Evolutionary conservation across 1,284 basidiomycete species (phyloP), one percentile per base, ranked within the genome.

Genomic region (Cutaneotrichosporon sp.): DNA sequence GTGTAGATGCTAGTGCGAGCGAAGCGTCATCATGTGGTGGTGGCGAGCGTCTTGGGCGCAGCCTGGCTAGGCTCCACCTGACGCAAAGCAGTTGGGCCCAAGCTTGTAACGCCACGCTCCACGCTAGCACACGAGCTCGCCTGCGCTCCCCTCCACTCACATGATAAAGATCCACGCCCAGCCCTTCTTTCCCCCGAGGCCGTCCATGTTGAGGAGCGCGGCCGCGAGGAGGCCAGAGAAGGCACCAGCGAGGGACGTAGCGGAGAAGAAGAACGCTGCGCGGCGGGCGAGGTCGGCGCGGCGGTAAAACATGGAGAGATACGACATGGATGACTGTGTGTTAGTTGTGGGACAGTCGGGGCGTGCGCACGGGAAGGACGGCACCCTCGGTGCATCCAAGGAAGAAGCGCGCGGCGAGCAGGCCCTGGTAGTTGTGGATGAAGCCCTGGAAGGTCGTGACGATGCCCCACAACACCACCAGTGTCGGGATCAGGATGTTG

Each of bases 351-450:
- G n/a, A n/a, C n/a, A n/a, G n/a, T n/a, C n/a, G n/a, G n/a, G n/a
- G n/a, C n/a, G n/a, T n/a, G 34, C 49, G 17, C 17, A 83, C 83
- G 3, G 84, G 84, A 14, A 85, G 78, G 14, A 86, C 74, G 18
- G 84, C 84, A 43, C 84, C 83, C 74, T 85, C 84, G 58, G 81
- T 83, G 0, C 83, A 60, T 1, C 84, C 85, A 17, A 87, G 78
- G 63, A 81, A 80, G 61, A 86, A 74, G 3, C 84, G 78, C 22
- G 85, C 80, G 0, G 80, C 82, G n/a, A 85, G 50, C 1, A 86
- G 73, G 14, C 83, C 83, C 12, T 70, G 74, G 61, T 82, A 86
- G 61, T 77, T 83, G 36, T 78, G 67, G 14, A 77, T 79, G 47
- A 84, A 70, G 12, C 80, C 78, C 41, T 80, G 83, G 54, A 84